A percentile compares a stretch with the other conserved stretches of the same genome.
Conservation (phyloP, 768 basidiomycete species). For the Amanita exitialis region DNA sequence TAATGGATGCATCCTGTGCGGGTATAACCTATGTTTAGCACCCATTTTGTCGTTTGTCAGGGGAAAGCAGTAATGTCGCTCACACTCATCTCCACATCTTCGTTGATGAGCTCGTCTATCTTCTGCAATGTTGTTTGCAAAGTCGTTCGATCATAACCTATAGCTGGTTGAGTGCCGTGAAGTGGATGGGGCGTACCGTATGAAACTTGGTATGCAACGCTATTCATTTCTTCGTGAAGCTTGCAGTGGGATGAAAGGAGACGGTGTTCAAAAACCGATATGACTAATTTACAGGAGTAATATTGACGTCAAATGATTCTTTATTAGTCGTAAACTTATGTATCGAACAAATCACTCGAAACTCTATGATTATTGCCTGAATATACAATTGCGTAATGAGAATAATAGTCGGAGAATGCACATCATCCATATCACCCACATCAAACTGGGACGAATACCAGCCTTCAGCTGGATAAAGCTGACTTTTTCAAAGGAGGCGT, state of each 20-base stretch:
- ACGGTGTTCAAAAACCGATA: not conserved
- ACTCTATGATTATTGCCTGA: constrained; percentile 6
- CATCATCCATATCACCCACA: constrained; percentile 3
- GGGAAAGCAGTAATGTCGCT: constrained; percentile 2
- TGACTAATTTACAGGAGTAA: not conserved
- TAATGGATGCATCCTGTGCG: constrained; percentile 26
- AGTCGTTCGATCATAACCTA: not conserved
- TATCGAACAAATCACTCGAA: not conserved
- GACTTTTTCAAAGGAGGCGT: constrained; percentile 65
- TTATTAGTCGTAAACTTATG: not conserved
- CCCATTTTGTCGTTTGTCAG: not conserved
- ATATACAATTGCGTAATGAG: constrained; percentile 16
- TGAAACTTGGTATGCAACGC: not conserved
- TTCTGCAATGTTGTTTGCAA: constrained; percentile 29
- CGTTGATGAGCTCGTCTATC: constrained; percentile 47
- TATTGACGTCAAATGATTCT: not conserved
- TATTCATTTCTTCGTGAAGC: not conserved
- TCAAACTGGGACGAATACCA: constrained; percentile 4
- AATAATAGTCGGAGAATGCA: not conserved
- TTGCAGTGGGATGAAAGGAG: not conserved
- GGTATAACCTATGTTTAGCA: not conserved
- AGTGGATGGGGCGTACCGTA: not conserved
- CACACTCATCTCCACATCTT: constrained; percentile 72
- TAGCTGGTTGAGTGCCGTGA: not conserved
- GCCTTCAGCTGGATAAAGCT: constrained; percentile 29